Conservation (phyloP, 2,329 filamentous ascomycete genomes). For the Stemphylium lycopersici region DNA sequence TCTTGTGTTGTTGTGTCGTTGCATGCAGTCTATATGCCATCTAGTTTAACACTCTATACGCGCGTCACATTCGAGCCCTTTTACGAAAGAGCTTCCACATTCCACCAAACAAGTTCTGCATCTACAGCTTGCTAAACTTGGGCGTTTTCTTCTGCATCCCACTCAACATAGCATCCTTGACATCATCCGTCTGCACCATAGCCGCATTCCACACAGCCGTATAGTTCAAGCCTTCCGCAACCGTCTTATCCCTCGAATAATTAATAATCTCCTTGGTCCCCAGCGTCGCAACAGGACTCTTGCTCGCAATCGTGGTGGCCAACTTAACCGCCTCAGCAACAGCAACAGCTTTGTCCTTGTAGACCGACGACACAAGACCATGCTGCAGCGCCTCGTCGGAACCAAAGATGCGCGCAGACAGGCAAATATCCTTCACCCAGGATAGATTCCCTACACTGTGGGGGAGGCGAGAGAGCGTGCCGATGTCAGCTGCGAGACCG, state of each 20-base stretch:
- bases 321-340: constrained; percentile 67
- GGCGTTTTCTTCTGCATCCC: constrained; percentile 79
- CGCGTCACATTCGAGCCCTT: no score
- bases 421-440: constrained; percentile 80
- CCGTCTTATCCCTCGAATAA: constrained; percentile 76
- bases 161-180: constrained; percentile 74
- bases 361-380: constrained; percentile 72
- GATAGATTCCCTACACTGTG: constrained; percentile 72
- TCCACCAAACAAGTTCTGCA: no score
- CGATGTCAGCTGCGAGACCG: constrained; percentile 79
- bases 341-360: constrained; percentile 65
- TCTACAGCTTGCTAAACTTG: constrained; percentile 81
- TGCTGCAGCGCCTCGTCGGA: constrained; percentile 71
- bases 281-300: constrained; percentile 87
- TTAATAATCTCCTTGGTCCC: constrained; percentile 88
- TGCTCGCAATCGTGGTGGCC: constrained; percentile 71
- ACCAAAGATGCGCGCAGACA: constrained; percentile 73
- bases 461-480: constrained; percentile 74
- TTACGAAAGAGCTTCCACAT: no score
- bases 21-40: background rate
- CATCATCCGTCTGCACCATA: constrained; percentile 80
- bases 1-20: background rate
- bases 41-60: no score
- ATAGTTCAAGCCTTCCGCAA: constrained; percentile 81
- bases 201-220: constrained; percentile 87